Evolutionary conservation across 2,329 filamentous ascomycete species (phyloP).

Genomic region (Microsporum canis): DNA sequence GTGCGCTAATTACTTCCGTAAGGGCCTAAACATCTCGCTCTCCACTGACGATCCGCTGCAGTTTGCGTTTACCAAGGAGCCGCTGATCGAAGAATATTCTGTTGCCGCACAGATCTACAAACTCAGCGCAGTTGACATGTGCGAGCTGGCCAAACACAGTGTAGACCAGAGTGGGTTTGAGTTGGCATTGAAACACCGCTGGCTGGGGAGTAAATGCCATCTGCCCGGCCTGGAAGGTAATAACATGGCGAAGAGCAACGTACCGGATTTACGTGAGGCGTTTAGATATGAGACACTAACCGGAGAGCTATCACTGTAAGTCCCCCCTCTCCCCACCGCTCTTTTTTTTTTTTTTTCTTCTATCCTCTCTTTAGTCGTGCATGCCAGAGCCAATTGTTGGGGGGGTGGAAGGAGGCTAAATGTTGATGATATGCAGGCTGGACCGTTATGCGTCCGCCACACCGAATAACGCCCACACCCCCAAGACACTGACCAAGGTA

Average conservation of each 20-base stretch:
- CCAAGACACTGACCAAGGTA: slow-evolving; percentile 6
- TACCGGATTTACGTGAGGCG: slow-evolving; percentile 81
- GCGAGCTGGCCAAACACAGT: slow-evolving; percentile 90
- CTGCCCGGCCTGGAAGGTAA: slow-evolving; percentile 74
- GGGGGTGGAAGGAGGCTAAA: neutral
- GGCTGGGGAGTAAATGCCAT: slow-evolving; percentile 71
- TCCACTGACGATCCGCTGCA: slow-evolving; percentile 95
- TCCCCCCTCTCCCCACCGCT: slow-evolving; percentile 3
- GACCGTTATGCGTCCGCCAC: slow-evolving; percentile 20
- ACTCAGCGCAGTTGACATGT: slow-evolving; percentile 94
- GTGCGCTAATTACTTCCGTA: slow-evolving; percentile 88
- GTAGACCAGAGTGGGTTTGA: slow-evolving; percentile 94
- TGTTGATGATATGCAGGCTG: slow-evolving; percentile 14
- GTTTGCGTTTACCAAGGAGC: slow-evolving; percentile 97
- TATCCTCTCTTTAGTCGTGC: neutral
- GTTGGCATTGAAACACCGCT: slow-evolving; percentile 74
- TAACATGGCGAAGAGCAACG: slow-evolving; percentile 88
- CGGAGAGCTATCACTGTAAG: slow-evolving; percentile 74
- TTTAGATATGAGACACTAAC: slow-evolving; percentile 78
- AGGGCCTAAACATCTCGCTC: slow-evolving; percentile 87
- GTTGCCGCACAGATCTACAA: slow-evolving; percentile 99
- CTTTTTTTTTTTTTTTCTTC: neutral
- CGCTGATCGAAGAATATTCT: slow-evolving; percentile 93
- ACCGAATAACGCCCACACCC: slow-evolving; percentile 8
- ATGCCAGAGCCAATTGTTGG: neutral